phyloP scores from a whole-genome alignment of 108 stramenopile species.

The Cyclotella choctawhatcheeana region DNA sequence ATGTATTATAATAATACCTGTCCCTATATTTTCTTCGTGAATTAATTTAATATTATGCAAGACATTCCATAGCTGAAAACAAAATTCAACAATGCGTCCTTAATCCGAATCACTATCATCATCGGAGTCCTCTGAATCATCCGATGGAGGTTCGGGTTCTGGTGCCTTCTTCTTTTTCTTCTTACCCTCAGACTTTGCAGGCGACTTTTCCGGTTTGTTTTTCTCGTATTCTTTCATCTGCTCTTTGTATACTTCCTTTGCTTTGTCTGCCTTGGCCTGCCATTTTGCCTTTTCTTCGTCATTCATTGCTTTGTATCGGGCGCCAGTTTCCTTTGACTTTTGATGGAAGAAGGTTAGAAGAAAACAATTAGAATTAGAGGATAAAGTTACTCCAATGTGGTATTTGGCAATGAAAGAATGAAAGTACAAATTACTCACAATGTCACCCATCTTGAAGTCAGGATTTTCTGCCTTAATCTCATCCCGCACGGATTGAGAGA shows the following conservation, averaged over 20 bases:
- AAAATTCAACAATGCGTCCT: too few species aligned
- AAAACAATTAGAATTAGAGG: neutral
- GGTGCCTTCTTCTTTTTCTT: constrained; percentile 48
- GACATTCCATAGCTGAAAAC: too few species aligned
- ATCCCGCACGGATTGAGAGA: constrained; percentile 58
- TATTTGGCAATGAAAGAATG: neutral
- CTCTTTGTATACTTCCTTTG: constrained; percentile 70
- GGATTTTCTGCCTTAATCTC: constrained; percentile 79
- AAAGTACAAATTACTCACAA: constrained; percentile 42
- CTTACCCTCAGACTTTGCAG: constrained; percentile 22
- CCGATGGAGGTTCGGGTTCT: constrained; percentile 29
- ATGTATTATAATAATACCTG: too few species aligned
- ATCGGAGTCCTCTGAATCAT: constrained; percentile 41
- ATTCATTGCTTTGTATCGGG: constrained; percentile 60
- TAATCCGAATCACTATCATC: constrained; percentile 34
- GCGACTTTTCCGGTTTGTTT: constrained; percentile 21
- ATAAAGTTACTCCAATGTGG: too few species aligned
- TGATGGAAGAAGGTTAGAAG: neutral
- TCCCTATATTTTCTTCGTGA: too few species aligned
- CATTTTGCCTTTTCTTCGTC: constrained; percentile 66
- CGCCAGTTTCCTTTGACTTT: constrained; percentile 62
- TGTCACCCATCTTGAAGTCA: constrained; percentile 57
- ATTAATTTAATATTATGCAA: too few species aligned
- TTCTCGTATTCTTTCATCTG: constrained; percentile 49
- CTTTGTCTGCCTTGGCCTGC: constrained; percentile 67